These are phyloP conservation scores for Henckelia pumila DNA, from an alignment of 257 asterid species.

Conservation along the genomic window DNA sequence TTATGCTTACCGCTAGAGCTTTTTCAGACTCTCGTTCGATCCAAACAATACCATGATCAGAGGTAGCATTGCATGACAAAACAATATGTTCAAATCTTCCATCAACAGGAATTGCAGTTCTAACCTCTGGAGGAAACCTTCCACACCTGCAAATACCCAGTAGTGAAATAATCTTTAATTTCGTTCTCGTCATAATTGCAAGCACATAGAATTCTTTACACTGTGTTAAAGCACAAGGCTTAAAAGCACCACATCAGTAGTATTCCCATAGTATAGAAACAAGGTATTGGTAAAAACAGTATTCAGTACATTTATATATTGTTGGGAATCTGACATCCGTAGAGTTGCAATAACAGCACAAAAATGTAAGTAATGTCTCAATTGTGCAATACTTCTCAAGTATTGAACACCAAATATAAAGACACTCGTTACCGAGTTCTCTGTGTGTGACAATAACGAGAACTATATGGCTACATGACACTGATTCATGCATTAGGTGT, in stretches of 20 bases:
- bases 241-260: not conserved
- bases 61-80: constrained; percentile 81
- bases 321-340: not conserved
- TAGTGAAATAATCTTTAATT: constrained; percentile 1
- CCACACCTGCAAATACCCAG: constrained; percentile 65
- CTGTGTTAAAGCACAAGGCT: not conserved
- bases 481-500: not conserved
- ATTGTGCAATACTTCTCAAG: constrained; percentile 6
- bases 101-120: constrained; percentile 97
- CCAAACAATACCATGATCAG: constrained; percentile 94
- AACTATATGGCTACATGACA: not conserved
- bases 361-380: not conserved
- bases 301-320: not conserved
- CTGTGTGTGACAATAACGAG: not conserved
- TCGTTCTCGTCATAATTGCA: not conserved
- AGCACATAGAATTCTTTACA: not conserved
- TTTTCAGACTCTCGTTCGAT: constrained; percentile 78
- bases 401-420: not conserved
- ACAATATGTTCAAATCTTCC: constrained; percentile 97
- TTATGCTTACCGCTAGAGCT: constrained; percentile 67
- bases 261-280: not conserved
- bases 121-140: constrained; percentile 89
- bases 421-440: not conserved
- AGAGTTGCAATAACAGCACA: constrained; percentile 1
- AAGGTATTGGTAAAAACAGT: not conserved